Percentiles rank a stretch among this genome's conserved stretches.
Evolutionary conservation across 2,329 filamentous ascomycete species (phyloP).

Genomic region (Boeremia lycopersici): DNA sequence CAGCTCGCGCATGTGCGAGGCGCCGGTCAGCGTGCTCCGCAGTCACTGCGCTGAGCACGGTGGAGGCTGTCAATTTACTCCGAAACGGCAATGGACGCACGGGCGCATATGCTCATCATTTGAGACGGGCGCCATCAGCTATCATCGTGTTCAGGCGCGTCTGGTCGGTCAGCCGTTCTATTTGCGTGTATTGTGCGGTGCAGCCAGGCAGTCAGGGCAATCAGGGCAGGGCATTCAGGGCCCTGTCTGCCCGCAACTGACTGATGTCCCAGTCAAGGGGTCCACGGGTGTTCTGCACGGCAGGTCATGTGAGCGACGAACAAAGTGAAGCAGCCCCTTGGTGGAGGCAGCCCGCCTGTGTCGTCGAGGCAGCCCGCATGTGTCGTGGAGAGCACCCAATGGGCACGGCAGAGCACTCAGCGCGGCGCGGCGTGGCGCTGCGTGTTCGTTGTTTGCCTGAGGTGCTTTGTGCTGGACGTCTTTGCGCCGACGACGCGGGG

Average conservation of each 20-base stretch:
- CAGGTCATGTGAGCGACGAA: slow-evolving; percentile 10
- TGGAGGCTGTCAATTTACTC: slow-evolving; percentile 18
- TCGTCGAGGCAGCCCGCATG: not conserved
- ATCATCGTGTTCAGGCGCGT: slow-evolving; percentile 8
- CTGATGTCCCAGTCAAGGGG: not conserved
- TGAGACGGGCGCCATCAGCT: slow-evolving; percentile 9
- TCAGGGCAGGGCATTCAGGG: not conserved
- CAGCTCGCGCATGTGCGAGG: slow-evolving; percentile 7
- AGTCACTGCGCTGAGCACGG: slow-evolving; percentile 9
- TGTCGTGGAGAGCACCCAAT: not conserved
- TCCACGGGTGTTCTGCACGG: not conserved
- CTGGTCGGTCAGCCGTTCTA: slow-evolving; percentile 15
- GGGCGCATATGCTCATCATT: slow-evolving; percentile 9
- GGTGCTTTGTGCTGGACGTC: not conserved
- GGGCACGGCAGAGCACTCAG: not conserved
- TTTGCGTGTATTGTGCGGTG: slow-evolving; percentile 4
- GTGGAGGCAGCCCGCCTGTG: not conserved
- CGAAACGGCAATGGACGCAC: slow-evolving; percentile 20
- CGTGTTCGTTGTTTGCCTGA: slow-evolving; percentile 11
- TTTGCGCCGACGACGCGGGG: slow-evolving; percentile 3
- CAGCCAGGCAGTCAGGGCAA: not conserved
- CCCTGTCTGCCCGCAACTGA: not conserved
- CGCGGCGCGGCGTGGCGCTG: not conserved
- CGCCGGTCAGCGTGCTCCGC: slow-evolving; percentile 6
- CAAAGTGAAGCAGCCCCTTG: slow-evolving; percentile 13